Percentiles rank a stretch among this genome's conserved stretches.
phyloP scores from a whole-genome alignment of 805 yeast species.

The Lachancea dasiensis region DNA sequence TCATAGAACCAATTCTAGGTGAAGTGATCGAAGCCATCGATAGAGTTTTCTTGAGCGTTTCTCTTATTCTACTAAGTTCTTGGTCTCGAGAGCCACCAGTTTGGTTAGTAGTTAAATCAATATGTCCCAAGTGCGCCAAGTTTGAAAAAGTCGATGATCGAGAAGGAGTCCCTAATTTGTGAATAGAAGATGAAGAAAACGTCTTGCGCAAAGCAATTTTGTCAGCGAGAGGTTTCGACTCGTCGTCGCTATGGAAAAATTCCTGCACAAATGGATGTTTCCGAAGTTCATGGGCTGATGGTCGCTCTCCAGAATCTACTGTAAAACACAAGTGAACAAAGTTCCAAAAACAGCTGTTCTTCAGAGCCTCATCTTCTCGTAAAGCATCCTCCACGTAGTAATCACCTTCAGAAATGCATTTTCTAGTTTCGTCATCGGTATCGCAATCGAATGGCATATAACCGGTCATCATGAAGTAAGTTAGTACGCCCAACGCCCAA shows the following conservation, averaged over 20 bases:
- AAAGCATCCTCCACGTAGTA: constrained; percentile 56
- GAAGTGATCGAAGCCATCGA: constrained; percentile 14
- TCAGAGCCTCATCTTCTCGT: constrained; percentile 47
- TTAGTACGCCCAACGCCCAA: constrained; percentile 72
- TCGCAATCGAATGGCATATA: constrained; percentile 78
- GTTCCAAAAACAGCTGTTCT: constrained; percentile 43
- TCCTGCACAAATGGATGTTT: constrained; percentile 38
- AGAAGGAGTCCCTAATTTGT: constrained; percentile 20
- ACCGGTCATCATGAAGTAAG: constrained; percentile 66
- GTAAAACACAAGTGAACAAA: constrained; percentile 51
- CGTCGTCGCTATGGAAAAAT: constrained; percentile 13
- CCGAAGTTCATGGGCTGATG: constrained; percentile 40
- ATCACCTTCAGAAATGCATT: constrained; percentile 55
- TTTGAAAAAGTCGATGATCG: constrained; percentile 13
- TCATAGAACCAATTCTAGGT: neutral
- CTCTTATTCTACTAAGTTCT: constrained; percentile 17
- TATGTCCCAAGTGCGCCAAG: neutral
- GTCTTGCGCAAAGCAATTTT: constrained; percentile 12
- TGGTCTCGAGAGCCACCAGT: constrained; percentile 12
- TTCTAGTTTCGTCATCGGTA: constrained; percentile 57
- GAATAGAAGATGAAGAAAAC: constrained; percentile 21
- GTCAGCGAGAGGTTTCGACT: neutral
- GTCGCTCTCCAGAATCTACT: constrained; percentile 41
- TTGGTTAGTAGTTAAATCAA: neutral
- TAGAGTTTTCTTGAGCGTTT: constrained; percentile 24